Percentiles rank a stretch among this genome's conserved stretches.
phyloP scores from a whole-genome alignment of 2,329 filamentous ascomycete genomes.

The Xylogone sp. region DNA sequence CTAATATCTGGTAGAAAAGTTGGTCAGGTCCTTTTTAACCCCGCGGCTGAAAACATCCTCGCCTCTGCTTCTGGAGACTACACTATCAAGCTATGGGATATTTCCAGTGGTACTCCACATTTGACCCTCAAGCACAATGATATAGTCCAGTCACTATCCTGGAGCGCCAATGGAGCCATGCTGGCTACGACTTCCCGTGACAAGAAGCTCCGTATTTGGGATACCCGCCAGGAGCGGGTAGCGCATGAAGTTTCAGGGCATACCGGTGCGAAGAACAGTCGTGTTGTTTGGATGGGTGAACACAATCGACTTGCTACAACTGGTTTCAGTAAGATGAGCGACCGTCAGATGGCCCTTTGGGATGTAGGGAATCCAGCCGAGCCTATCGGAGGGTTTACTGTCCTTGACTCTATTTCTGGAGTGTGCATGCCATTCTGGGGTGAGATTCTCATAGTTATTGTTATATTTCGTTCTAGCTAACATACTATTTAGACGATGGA shows the following conservation, averaged over 20 bases:
- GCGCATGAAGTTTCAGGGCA: slow-evolving; percentile 84
- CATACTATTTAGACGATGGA: slow-evolving; percentile 62
- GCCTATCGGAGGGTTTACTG: slow-evolving; percentile 85
- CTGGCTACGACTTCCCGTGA: slow-evolving; percentile 92
- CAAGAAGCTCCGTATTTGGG: slow-evolving; percentile 98
- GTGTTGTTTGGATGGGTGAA: slow-evolving; percentile 95
- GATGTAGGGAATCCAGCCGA: slow-evolving; percentile 76
- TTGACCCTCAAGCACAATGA: slow-evolving; percentile 81
- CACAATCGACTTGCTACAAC: slow-evolving; percentile 94
- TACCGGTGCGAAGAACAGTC: slow-evolving; percentile 93
- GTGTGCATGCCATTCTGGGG: slow-evolving; percentile 99
- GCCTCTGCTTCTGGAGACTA: slow-evolving; percentile 94
- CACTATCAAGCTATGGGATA: slow-evolving; percentile 93
- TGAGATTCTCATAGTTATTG: too few species aligned
- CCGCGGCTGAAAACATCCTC: slow-evolving; percentile 89
- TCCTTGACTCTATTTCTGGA: slow-evolving; percentile 91
- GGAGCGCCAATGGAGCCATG: slow-evolving; percentile 84
- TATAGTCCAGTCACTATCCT: slow-evolving; percentile 92
- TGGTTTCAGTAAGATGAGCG: slow-evolving; percentile 97
- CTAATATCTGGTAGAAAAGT: slow-evolving; percentile 68
- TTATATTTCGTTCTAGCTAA: too few species aligned
- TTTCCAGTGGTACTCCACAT: slow-evolving; percentile 71
- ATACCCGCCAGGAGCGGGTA: slow-evolving; percentile 87
- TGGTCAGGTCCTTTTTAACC: slow-evolving; percentile 97
- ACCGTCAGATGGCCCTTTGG: slow-evolving; percentile 93